Conservation (phyloP, 352 stramenopile species). For the Poterioochromonas sp. region DNA sequence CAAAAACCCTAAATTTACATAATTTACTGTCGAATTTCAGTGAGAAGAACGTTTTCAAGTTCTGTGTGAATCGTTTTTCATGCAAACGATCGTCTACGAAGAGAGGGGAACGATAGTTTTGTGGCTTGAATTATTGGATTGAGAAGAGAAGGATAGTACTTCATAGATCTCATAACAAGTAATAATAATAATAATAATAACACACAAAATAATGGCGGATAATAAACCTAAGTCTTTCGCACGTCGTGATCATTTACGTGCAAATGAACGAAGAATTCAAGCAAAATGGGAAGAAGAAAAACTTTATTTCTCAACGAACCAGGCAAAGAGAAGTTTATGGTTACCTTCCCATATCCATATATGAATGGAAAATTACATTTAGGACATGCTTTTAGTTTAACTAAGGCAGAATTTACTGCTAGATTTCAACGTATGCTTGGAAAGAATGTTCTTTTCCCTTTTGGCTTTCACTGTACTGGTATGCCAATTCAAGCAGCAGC, state of each 20-base stretch:
- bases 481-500: conserved; percentile 98
- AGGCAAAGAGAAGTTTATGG: conserved; percentile 88
- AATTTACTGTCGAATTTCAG: too few relatives aligned
- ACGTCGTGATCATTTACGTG: conserved; percentile 72
- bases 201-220: too few relatives aligned
- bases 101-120: too few relatives aligned
- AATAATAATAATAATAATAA: conserved; percentile 15
- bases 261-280: conserved; percentile 80
- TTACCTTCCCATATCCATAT: conserved; percentile 99
- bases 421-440: conserved; percentile 91
- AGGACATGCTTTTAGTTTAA: conserved; percentile 91
- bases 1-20: too few relatives aligned
- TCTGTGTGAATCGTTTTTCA: too few relatives aligned
- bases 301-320: conserved; percentile 54
- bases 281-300: conserved; percentile 70
- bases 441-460: conserved; percentile 98
- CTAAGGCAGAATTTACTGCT: conserved; percentile 81
- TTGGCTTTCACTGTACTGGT: conserved; percentile 98
- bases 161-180: conserved; percentile 9
- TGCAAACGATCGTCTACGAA: too few relatives aligned
- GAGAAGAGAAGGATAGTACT: background rate
- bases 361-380: conserved; percentile 99
- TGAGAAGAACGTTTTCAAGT: too few relatives aligned
- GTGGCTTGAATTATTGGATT: background rate
- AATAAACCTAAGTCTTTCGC: conserved; percentile 41